Conservation (phyloP, 768 basidiomycete species). For the Lactarius psammicola region DNA sequence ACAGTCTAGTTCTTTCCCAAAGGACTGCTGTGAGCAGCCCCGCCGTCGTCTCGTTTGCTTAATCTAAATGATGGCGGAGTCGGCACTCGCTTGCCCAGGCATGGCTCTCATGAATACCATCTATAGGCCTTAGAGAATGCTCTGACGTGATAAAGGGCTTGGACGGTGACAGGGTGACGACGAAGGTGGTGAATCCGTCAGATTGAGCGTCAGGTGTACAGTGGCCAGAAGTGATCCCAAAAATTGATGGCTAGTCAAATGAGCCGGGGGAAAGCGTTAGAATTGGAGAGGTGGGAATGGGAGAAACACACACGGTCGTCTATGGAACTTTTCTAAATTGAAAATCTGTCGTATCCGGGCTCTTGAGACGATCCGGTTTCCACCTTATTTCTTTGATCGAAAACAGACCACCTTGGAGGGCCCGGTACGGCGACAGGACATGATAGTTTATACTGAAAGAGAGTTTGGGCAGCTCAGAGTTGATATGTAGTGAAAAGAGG, state of each 20-base stretch:
- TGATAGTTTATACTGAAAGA: slow-evolving; percentile 44
- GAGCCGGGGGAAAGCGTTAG: too few species aligned
- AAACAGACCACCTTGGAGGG: slow-evolving; percentile 88
- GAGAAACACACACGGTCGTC: slow-evolving; percentile 66
- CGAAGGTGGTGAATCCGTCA: slow-evolving; percentile 96
- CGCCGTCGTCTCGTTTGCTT: slow-evolving; percentile 69
- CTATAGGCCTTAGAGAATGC: slow-evolving; percentile 72
- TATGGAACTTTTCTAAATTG: slow-evolving; percentile 94
- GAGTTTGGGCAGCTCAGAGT: too few species aligned
- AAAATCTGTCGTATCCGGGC: slow-evolving; percentile 99
- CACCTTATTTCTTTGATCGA: slow-evolving; percentile 47
- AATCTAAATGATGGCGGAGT: slow-evolving; percentile 64
- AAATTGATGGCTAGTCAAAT: slow-evolving; percentile 86
- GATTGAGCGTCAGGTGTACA: slow-evolving; percentile 92
- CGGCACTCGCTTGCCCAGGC: slow-evolving; percentile 81
- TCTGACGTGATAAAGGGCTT: slow-evolving; percentile 88
- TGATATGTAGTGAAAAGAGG: too few species aligned
- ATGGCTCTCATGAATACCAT: slow-evolving; percentile 52
- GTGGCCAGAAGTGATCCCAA: slow-evolving; percentile 56
- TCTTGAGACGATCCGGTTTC: slow-evolving; percentile 71
- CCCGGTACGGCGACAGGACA: slow-evolving; percentile 88
- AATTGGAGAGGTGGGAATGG: too few species aligned
- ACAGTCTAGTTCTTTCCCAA: slow-evolving; percentile 86
- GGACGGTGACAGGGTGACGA: slow-evolving; percentile 72
- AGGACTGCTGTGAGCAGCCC: slow-evolving; percentile 69